Base-by-base conservation (phyloP, 164 flowering plant species). In the Aristolochia fimbriata region DNA sequence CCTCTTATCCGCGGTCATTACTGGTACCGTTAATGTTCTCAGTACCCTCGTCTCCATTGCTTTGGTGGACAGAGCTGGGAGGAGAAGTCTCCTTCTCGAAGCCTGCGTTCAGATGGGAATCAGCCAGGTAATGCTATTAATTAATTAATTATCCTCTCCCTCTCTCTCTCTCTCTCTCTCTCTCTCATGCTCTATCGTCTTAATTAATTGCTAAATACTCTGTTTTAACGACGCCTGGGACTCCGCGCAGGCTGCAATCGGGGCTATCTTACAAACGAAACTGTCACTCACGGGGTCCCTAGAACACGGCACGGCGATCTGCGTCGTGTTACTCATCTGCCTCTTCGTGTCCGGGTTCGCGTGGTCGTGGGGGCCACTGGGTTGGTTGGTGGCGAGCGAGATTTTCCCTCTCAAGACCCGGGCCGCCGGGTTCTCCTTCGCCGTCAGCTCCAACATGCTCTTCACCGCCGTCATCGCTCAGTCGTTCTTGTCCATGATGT, bases 361-460 rank as follows among this genome's bases (percentile, higher is more conserved):
- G 0, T 83, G 85, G 88, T 83, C 88, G 17, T 81, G 88, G 88
- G 88, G 88, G 0, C 86, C 88, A 20, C 68, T 83, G 0, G 88
- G 88, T 0, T 81, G 88, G 88, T 62, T 83, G 58, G 77, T 83
- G 20, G 84, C 85, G 0, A 81, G 84, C 47, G 84, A 80, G 52
- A 81, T 76, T 0, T 83, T 83, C 68, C 85, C 85, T 1, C 50
- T 83, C 15, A 83, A 81, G 69, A 80, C 80, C 4, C 69, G 91
- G 27, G 70, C 90, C 0, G 76, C 83, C 1, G 94, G 94, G 0
- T 80, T 74, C 19, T 76, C 86, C n/a, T 71, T 76, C 45, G 85
- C 91, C 0, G 91, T 87, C 7, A 73, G 87, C 73, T 31, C 83
- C 15, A 87, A 87, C 78, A 81, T 85, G 88, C 63, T 83, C 47